Percentiles rank a stretch among this genome's conserved stretches.
These are phyloP conservation scores for Cymodocea nodosa DNA, from an alignment of 116 monocot species.

Conservation along the genomic window DNA sequence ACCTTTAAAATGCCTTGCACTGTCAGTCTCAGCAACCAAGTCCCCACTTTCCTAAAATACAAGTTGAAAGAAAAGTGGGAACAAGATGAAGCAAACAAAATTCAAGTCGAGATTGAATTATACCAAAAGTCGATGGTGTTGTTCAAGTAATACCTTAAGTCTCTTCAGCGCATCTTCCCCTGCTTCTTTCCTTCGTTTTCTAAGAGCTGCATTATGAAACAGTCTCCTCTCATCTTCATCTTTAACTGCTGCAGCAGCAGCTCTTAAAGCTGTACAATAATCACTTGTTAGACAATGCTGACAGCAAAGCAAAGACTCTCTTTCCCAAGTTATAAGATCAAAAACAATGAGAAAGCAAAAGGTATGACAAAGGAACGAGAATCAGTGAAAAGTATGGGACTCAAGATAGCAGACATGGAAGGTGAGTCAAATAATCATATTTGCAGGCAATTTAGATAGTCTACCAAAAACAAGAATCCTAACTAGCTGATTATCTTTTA, in stretches of 20 bases:
- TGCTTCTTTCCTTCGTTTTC: conserved; percentile 81
- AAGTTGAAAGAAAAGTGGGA: background rate
- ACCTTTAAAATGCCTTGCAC: conserved; percentile 42
- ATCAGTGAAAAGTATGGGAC: too few relatives aligned
- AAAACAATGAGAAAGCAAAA: background rate
- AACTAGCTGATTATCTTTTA: too few relatives aligned
- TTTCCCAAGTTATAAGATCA: background rate
- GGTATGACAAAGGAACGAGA: too few relatives aligned
- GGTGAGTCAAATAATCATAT: too few relatives aligned
- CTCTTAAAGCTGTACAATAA: conserved; percentile 59
- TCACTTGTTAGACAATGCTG: background rate
- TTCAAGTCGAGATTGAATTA: background rate
- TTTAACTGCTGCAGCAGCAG: conserved; percentile 66
- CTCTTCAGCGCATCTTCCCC: conserved; percentile 30
- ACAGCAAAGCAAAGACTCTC: background rate
- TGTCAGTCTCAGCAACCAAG: conserved; percentile 36
- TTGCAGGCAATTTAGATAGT: too few relatives aligned
- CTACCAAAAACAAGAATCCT: too few relatives aligned
- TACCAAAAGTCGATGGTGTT: too few relatives aligned
- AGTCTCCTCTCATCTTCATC: conserved; percentile 69
- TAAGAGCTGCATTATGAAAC: conserved; percentile 53
- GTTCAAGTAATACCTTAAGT: conserved; percentile 17
- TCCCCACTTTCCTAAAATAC: conserved; percentile 60
- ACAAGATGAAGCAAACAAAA: background rate
- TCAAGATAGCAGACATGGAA: too few relatives aligned